Evolutionary conservation across 202 grass and related monocot genomes (phyloP).

Genomic region (Carex arenaria): DNA sequence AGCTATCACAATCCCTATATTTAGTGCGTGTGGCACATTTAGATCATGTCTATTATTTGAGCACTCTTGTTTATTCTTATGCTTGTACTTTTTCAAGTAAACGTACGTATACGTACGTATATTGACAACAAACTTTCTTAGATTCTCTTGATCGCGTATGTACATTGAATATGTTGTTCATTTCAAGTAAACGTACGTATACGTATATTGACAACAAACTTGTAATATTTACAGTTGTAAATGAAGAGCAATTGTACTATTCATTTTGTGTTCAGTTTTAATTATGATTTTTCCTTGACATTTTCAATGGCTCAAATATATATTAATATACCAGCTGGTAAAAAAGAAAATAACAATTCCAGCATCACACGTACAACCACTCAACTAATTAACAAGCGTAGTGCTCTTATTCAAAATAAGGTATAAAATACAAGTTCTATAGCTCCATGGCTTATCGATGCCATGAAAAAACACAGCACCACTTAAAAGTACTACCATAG

Average conservation of each 20-base stretch:
- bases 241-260: background rate
- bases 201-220: background rate
- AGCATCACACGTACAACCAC: background rate
- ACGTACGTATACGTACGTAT: too few species aligned
- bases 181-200: background rate
- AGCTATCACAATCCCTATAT: too few species aligned
- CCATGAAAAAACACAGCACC: background rate
- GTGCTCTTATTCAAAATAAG: background rate
- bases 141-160: background rate
- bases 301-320: background rate
- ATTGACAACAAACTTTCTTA: background rate
- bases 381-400: background rate
- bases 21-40: background rate
- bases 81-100: background rate
- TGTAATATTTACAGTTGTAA: background rate
- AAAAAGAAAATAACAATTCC: background rate
- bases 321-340: background rate
- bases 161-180: background rate
- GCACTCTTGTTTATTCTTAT: background rate
- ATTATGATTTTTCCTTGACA: background rate
- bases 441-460: background rate
- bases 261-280: background rate
- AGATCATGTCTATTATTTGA: background rate
- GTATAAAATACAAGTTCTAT: background rate
- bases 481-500: background rate